Evolutionary conservation across 1,284 basidiomycete species (phyloP), one percentile per base, ranked within the genome.

Genomic region (Puccinia horiana): DNA sequence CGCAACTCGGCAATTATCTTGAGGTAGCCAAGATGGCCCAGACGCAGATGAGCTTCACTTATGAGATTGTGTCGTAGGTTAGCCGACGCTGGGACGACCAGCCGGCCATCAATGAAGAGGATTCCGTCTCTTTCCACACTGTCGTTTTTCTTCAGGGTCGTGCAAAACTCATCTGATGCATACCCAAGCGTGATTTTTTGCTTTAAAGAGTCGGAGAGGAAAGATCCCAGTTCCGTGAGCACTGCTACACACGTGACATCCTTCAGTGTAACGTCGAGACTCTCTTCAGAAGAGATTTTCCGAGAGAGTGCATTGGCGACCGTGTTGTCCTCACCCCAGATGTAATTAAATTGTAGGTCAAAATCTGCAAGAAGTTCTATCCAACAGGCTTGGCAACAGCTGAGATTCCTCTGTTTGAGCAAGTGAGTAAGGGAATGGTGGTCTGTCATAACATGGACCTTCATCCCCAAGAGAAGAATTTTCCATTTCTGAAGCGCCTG

Each of bases 261-360:
- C n/a, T n/a, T n/a, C n/a, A n/a, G n/a, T n/a, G n/a, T n/a, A 40
- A 67, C 18, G 2, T 20, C n/a, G n/a, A 2, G 6, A 40, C 40
- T 8, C n/a, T 37, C n/a, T 3, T 8, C 56, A 8, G 9, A 5
- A 5, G 23, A 4, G 23, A n/a, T 2, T 29, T 58, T 58, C 8
- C 86, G 83, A 0, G 88, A 89, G 0, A 89, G 81, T 0, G 87
- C 86, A 61, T 89, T 87, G 0, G 88, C 87, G 0, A 85, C 86
- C 0, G 84, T 83, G 77, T 89, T 89, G 16, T 86, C 85, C 49
- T 86, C 84, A 0, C 88, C 88, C 20, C 81, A 77, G 6, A 89
- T 82, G 73, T 89, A 88, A 0, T 81, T 67, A 26, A 89, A 47
- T 16, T 16, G 29, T 18, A 76, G 37, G 16, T 76, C 74, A 47